Percentiles rank a stretch among this genome's conserved stretches.
Evolutionary conservation across 2,329 filamentous ascomycete species (phyloP).

Genomic region (Pseudogymnoascus sp.): DNA sequence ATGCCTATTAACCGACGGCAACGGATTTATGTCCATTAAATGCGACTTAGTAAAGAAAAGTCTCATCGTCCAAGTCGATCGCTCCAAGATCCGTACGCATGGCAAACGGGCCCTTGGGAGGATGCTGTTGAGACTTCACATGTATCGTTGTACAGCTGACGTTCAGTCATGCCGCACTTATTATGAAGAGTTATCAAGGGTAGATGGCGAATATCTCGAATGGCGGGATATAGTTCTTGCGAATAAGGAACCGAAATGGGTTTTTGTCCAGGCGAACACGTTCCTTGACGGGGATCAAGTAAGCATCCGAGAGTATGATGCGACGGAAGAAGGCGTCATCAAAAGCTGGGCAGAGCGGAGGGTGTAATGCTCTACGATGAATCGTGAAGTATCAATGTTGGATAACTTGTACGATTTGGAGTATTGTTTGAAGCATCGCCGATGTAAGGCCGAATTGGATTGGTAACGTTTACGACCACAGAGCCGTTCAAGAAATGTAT

Average conservation of each 20-base stretch:
- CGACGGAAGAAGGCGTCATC: constrained; percentile 47
- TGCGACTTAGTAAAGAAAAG: constrained; percentile 39
- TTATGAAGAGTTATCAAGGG: constrained; percentile 51
- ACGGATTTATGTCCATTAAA: constrained; percentile 44
- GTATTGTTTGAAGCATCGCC: constrained; percentile 19
- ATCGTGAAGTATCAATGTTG: constrained; percentile 12
- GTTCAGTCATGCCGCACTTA: constrained; percentile 42
- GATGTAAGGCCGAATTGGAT: constrained; percentile 14
- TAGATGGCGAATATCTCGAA: constrained; percentile 44
- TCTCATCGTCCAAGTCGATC: constrained; percentile 48
- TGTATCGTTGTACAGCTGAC: constrained; percentile 57
- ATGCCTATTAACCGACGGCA: constrained; percentile 47
- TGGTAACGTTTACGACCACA: background rate
- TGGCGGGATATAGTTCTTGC: constrained; percentile 49
- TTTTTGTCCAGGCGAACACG: constrained; percentile 61
- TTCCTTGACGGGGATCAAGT: constrained; percentile 33
- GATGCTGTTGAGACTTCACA: constrained; percentile 52
- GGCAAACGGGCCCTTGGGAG: constrained; percentile 51
- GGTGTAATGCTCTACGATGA: constrained; percentile 13
- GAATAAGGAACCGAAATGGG: constrained; percentile 49
- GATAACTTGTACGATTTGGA: constrained; percentile 20
- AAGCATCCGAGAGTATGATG: constrained; percentile 49
- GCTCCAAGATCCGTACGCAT: constrained; percentile 46
- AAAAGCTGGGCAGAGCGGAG: constrained; percentile 39
- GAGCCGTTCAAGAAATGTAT: background rate